A percentile compares a stretch with the other conserved stretches of the same genome.
Conservation (phyloP, 805 yeast species). For the Metschnikowia rubicola region DNA sequence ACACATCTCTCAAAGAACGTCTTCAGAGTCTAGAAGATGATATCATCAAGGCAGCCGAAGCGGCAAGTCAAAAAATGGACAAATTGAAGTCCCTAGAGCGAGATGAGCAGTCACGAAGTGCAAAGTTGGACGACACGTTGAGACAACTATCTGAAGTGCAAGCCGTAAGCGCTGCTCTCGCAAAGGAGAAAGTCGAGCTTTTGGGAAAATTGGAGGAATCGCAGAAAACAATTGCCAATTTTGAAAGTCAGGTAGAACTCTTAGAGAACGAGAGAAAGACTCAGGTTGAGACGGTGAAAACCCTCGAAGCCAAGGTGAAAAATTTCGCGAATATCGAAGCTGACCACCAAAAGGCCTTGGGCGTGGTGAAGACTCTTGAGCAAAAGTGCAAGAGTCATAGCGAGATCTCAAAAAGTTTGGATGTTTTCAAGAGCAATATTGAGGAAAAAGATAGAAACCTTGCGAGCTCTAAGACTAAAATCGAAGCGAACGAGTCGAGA, state of each 20-base stretch:
- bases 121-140: slow-evolving; percentile 27
- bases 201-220: slow-evolving; percentile 8
- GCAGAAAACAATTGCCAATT: neutral
- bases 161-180: slow-evolving; percentile 30
- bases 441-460: neutral
- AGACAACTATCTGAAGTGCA: slow-evolving; percentile 29
- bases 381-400: slow-evolving; percentile 3
- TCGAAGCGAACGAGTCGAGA: neutral
- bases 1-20: slow-evolving; percentile 38
- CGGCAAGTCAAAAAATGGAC: slow-evolving; percentile 45
- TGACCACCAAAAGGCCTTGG: slow-evolving; percentile 3
- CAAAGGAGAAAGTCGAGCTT: slow-evolving; percentile 28
- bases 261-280: slow-evolving; percentile 21
- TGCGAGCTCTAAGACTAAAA: neutral
- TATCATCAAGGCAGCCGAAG: slow-evolving; percentile 22
- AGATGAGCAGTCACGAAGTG: slow-evolving; percentile 33
- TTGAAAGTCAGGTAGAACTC: slow-evolving; percentile 1
- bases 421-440: neutral
- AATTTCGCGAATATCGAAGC: neutral
- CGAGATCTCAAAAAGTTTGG: slow-evolving; percentile 1
- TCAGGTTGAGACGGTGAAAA: neutral
- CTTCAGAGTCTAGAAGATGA: slow-evolving; percentile 33
- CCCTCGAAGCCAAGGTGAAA: slow-evolving; percentile 1
- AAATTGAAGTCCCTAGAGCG: slow-evolving; percentile 41
- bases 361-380: slow-evolving; percentile 2